Percentiles rank a stretch among this genome's conserved stretches.
phyloP scores from a whole-genome alignment of 495 filamentous ascomycete genomes.

The Annulohypoxylon nitens region DNA sequence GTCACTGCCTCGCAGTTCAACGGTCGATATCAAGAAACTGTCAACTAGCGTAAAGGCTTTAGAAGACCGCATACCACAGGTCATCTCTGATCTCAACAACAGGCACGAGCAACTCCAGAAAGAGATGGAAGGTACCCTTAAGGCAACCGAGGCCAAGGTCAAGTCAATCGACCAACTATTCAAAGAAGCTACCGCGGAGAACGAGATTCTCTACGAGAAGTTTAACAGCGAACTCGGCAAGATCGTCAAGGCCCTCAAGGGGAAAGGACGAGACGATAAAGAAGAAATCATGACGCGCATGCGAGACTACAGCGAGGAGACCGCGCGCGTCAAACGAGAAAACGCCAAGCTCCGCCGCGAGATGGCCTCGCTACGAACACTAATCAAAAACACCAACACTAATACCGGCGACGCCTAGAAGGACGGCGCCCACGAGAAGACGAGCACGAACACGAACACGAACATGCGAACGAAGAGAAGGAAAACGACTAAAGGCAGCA shows the following conservation, averaged over 20 bases:
- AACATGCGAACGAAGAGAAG: not conserved
- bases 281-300: conserved; percentile 78
- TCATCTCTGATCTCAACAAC: conserved; percentile 71
- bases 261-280: conserved; percentile 76
- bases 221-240: conserved; percentile 92
- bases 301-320: conserved; percentile 75
- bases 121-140: conserved; percentile 76
- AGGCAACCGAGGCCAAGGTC: conserved; percentile 79
- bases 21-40: conserved; percentile 62
- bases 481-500: not conserved
- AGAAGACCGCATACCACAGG: conserved; percentile 72
- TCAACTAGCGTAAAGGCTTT: conserved; percentile 69
- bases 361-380: conserved; percentile 62
- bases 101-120: conserved; percentile 72
- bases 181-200: conserved; percentile 89
- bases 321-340: conserved; percentile 80
- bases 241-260: conserved; percentile 78
- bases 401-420: conserved; percentile 51
- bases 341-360: conserved; percentile 71
- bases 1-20: conserved; percentile 55
- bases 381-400: conserved; percentile 57
- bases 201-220: conserved; percentile 91
- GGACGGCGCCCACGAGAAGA: conserved; percentile 41
- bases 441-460: not conserved
- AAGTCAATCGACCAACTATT: conserved; percentile 90